Base-by-base conservation (phyloP, 805 yeast genomes). In the Metschnikowia aberdeeniae region DNA sequence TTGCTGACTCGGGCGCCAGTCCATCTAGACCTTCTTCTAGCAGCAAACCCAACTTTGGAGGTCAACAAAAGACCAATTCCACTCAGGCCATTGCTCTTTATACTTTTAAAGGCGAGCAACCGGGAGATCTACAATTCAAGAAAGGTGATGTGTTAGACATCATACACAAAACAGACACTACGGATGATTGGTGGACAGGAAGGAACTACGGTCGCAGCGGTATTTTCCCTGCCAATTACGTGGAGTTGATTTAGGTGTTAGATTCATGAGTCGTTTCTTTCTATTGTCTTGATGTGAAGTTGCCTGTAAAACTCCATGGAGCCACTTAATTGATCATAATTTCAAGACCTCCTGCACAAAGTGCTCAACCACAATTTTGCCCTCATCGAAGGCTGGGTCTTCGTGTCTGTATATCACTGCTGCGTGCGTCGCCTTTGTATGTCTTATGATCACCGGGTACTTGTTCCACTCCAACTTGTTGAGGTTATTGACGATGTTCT, bases 141-240 rank as follows among this genome's bases (percentile, higher is more conserved):
- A 93, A 93, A 72, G 99, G 99, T 44, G 99, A 93, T 64, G 85
- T 87, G 12, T 87, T 93, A 55, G 84, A 88, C 35, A 86, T 93
- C 53, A 70, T 87, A 45, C 88, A 89, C 64, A 88, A 86, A 65
- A 82, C 93, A 8, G 90, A 86, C 7, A 84, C 96, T 11, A 80
- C 82, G 40, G 96, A 93, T 63, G 98, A 93, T 63, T 93, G 99
- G 99, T 93, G 99, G 99, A 89, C 97, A 0, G 99, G 99, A 24
- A 81, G 86, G 61, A 71, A 81, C 44, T 86, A 86, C 54, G 92
- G 95, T 10, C 68, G 68, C 50, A 88, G 87, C 57, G 99, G 99
- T 35, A 90, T 90, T 19, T 92, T 92, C 77, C 99, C 99, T 8
- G 99, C 99, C 2, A 92, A 92, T 63, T 92, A 92, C 61, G 97